phyloP scores from a whole-genome alignment of 2,329 filamentous ascomycete species.

The Diaporthe citri region DNA sequence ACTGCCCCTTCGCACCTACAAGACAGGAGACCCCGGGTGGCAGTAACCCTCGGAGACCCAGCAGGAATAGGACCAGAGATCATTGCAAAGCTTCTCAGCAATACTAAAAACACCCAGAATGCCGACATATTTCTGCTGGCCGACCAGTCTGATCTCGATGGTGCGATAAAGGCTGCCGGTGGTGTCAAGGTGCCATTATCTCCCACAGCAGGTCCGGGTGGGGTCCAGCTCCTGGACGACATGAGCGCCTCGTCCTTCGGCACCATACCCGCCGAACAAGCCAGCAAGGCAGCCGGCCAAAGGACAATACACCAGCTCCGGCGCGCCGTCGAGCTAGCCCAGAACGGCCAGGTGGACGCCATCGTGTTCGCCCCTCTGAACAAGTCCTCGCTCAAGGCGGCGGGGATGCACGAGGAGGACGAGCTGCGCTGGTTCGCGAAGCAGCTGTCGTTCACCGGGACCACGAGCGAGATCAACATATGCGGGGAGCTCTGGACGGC shows the following conservation, averaged over 20 bases:
- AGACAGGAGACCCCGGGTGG: constrained; percentile 45
- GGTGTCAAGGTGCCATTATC: constrained; percentile 40
- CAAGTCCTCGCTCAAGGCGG: constrained; percentile 50
- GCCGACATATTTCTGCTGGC: constrained; percentile 47
- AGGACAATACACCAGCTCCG: constrained; percentile 47
- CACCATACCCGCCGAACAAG: constrained; percentile 33
- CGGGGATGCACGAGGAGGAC: constrained; percentile 52
- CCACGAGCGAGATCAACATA: constrained; percentile 52
- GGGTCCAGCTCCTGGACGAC: constrained; percentile 48
- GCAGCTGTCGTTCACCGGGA: constrained; percentile 47
- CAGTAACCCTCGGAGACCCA: constrained; percentile 50
- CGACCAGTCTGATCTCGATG: constrained; percentile 46
- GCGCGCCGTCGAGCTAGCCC: constrained; percentile 46
- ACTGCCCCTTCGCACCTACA: background rate
- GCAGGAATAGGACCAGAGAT: constrained; percentile 50
- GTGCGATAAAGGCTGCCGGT: constrained; percentile 44
- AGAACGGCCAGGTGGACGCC: constrained; percentile 41
- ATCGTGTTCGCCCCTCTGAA: constrained; percentile 51
- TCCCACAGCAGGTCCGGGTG: constrained; percentile 41
- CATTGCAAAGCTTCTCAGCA: constrained; percentile 48
- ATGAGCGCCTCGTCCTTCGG: constrained; percentile 38
- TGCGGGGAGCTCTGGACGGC: constrained; percentile 48
- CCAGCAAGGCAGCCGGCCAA: constrained; percentile 45
- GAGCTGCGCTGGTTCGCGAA: constrained; percentile 52
- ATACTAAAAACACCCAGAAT: constrained; percentile 45